Percentiles rank a stretch among this genome's conserved stretches.
phyloP scores from a whole-genome alignment of 192 early-diverging fungal species.

The Coemansia sp. region DNA sequence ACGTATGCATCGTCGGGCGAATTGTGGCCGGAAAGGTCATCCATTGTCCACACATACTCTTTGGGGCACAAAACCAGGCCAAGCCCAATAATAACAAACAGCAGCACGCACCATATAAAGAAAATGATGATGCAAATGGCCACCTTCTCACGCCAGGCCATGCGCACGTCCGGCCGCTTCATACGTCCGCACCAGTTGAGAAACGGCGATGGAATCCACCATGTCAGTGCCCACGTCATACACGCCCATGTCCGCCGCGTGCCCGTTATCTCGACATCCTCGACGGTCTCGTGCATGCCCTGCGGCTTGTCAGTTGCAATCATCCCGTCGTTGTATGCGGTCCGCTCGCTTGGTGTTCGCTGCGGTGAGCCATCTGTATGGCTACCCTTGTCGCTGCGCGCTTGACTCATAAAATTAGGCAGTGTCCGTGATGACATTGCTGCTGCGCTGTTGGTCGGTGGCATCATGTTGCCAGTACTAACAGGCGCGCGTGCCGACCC shows the following conservation, averaged over 20 bases:
- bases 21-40: slow-evolving; percentile 62
- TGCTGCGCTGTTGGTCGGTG: neutral
- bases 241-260: slow-evolving; percentile 37
- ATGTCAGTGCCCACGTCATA: slow-evolving; percentile 44
- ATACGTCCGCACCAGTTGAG: slow-evolving; percentile 61
- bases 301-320: slow-evolving; percentile 19
- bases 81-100: slow-evolving; percentile 87
- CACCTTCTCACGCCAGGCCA: slow-evolving; percentile 97
- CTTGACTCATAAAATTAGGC: slow-evolving; percentile 15
- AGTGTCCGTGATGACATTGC: slow-evolving; percentile 30
- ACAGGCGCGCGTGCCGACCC: neutral
- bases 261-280: slow-evolving; percentile 39
- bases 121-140: slow-evolving; percentile 84
- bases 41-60: slow-evolving; percentile 67
- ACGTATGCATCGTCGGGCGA: slow-evolving; percentile 56
- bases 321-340: slow-evolving; percentile 20
- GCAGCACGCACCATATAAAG: slow-evolving; percentile 72
- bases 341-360: slow-evolving; percentile 31
- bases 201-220: slow-evolving; percentile 48
- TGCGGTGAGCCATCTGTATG: slow-evolving; percentile 12
- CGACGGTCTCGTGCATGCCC: slow-evolving; percentile 38
- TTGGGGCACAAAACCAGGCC: slow-evolving; percentile 71
- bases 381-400: slow-evolving; percentile 1
- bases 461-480: slow-evolving; percentile 5
- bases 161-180: slow-evolving; percentile 86